Evolutionary conservation across 306 rosid species (phyloP), one percentile per base, ranked within the genome.

Genomic region (Vigna angularis): DNA sequence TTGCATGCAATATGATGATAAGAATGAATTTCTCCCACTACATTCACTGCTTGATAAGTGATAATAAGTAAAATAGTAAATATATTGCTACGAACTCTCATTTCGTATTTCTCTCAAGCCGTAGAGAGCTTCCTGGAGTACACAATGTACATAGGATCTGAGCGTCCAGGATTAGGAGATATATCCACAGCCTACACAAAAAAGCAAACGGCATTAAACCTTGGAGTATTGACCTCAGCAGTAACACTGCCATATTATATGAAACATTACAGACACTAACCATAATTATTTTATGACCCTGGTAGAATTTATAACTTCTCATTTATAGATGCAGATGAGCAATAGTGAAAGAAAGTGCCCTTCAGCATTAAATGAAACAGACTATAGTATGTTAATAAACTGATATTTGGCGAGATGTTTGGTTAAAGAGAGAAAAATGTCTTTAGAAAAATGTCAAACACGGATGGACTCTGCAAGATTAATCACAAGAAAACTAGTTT

Each of bases 91-190:
- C 15, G 11, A 45, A 71, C 71, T 75, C 70, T 34, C 61, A 69
- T 13, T 73, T 17, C 32, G 24, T 53, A 36, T 66, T 49, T 66
- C 58, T 66, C 51, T 78, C 78, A 89, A 72, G 84, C 84, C 0
- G 86, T 49, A 22, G 88, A 24, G 48, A 89, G 79, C 77, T 89
- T 91, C 75, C 81, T 84, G 5, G 91, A 90, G 86, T 86, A 88
- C 24, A 90, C 91, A 11, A 87, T 42, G 74, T 88, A 92, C 91
- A 92, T 86, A 6, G 97, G 96, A 83, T 92, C 93, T 10, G 92
- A 90, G 50, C 93, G 88, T 79, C 96, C 96, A 20, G 96, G 96
- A 79, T 87, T 90, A 4, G 96, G 96, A 77, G 93, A 90, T 65
- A 92, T 90, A 78, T 92, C 96, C 12, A 87, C 91, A 13, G 86